Evolutionary conservation across 2,329 filamentous ascomycete species (phyloP), one percentile per base, ranked within the genome.

Genomic region (Pseudogymnoascus destructans): DNA sequence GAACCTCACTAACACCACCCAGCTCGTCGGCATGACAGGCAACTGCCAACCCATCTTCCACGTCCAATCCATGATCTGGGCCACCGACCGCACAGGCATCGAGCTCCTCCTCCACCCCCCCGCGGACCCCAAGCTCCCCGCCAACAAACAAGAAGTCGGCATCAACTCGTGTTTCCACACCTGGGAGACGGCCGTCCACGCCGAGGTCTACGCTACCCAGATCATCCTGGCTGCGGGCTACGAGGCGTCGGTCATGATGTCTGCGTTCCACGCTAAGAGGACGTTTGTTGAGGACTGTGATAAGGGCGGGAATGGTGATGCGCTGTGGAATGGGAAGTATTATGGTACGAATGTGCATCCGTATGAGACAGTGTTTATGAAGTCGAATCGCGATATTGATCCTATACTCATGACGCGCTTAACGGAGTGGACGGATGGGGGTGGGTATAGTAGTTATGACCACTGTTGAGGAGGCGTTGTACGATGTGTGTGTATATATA

Each of bases 11-110:
- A 57, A 64, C 42, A 15, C 23, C 8, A 4, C 17, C 13, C 46
- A 68, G 64, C 64, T 68, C 17, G 64, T 68, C 8, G 66, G 66
- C 3, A 68, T 68, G 63, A 64, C 65, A 7, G 61, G 61, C 8
- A 67, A 66, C 59, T 68, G 66, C 38, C 58, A 58, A 58, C 63
- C 63, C 11, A 57, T 56, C 4, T 63, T 65, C 57, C 66, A 66
- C 56, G 61, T 67, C 38, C 66, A 66, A 61, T 66, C 64, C 49
- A 68, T 68, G 66, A 66, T 68, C 59, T 68, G 63, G 46, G 66
- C 67, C 19, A 66, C 64, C 46, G 65, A 68, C 55, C 35, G 46
- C 11, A 52, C 59, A 10, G 63, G 66, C 19, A 55, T 68, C 8
- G 60, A 64, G 59, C 60, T 60, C 5, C 59, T 67, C 5, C 63